These are phyloP conservation scores for Didymosphaeria variabile DNA, from an alignment of 2,329 filamentous ascomycete genomes.

Conservation along the genomic window DNA sequence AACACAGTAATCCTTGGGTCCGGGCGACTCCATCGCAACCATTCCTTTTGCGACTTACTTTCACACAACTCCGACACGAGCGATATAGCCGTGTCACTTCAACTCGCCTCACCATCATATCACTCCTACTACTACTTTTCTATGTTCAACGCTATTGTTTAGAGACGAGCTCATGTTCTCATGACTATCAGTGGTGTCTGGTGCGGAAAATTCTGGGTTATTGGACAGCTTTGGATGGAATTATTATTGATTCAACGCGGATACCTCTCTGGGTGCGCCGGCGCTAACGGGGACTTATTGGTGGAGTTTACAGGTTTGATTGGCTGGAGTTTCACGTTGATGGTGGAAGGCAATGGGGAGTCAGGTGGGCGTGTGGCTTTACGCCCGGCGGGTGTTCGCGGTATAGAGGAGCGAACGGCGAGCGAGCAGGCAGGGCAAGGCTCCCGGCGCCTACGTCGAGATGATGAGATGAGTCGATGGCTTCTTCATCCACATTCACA, in stretches of 20 bases:
- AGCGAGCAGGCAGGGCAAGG: constrained; percentile 1
- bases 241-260: constrained; percentile 30
- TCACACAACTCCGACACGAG: constrained; percentile 19
- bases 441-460: constrained; percentile 16
- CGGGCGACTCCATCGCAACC: constrained; percentile 47
- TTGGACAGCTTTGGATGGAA: constrained; percentile 18
- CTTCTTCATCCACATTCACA: background rate
- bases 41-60: constrained; percentile 27
- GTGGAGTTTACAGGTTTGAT: constrained; percentile 26
- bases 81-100: constrained; percentile 9
- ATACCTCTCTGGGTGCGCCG: constrained; percentile 38
- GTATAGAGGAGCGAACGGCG: constrained; percentile 10
- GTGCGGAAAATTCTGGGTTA: constrained; percentile 39
- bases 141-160: constrained; percentile 34
- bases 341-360: constrained; percentile 6
- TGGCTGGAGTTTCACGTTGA: constrained; percentile 8
- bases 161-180: constrained; percentile 39
- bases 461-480: constrained; percentile 14
- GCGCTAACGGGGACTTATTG: constrained; percentile 32
- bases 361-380: constrained; percentile 10
- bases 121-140: constrained; percentile 25
- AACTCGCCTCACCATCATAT: constrained; percentile 9
- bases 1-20: constrained; percentile 42
- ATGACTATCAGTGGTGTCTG: constrained; percentile 35
- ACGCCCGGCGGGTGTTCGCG: constrained; percentile 9